A percentile compares a stretch with the other conserved stretches of the same genome.
phyloP scores from a whole-genome alignment of 2,329 filamentous ascomycete species.

The Aureobasidium subglaciale region DNA sequence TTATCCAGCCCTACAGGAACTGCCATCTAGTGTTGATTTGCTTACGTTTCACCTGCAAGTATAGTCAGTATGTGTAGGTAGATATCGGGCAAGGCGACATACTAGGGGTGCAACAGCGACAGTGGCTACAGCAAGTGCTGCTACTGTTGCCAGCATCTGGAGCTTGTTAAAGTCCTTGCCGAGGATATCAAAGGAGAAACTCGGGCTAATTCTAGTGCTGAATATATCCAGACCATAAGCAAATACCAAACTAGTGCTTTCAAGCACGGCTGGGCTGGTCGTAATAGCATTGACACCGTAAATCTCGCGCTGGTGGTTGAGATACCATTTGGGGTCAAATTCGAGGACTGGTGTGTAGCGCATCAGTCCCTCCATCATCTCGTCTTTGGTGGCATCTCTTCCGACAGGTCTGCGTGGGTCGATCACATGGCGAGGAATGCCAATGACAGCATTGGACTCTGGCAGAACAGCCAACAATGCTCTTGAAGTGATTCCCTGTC shows the following conservation, averaged over 20 bases:
- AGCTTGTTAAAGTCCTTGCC: constrained; percentile 91
- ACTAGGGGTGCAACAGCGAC: constrained; percentile 78
- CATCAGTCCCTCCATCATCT: constrained; percentile 75
- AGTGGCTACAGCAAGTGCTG: constrained; percentile 71
- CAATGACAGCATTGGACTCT: constrained; percentile 64
- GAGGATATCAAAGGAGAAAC: constrained; percentile 82
- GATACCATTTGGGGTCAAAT: constrained; percentile 70
- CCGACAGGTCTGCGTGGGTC: constrained; percentile 82
- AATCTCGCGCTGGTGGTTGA: constrained; percentile 78
- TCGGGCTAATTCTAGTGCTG: constrained; percentile 78
- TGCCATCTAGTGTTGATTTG: constrained; percentile 62
- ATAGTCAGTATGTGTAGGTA: constrained; percentile 24
- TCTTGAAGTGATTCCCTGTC: constrained; percentile 82
- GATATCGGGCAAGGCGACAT: too few species aligned
- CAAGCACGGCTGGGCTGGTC: constrained; percentile 69
- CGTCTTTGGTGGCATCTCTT: constrained; percentile 70
- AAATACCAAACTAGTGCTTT: constrained; percentile 86
- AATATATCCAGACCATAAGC: constrained; percentile 87
- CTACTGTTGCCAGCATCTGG: constrained; percentile 74
- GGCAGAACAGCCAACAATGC: constrained; percentile 75
- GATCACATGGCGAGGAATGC: constrained; percentile 69
- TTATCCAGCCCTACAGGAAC: constrained; percentile 23
- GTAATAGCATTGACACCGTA: constrained; percentile 67
- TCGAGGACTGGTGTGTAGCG: constrained; percentile 71
- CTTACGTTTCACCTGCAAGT: constrained; percentile 49